Evolutionary conservation across 2,329 filamentous ascomycete species (phyloP).

Genomic region (Aschersonia sp.): DNA sequence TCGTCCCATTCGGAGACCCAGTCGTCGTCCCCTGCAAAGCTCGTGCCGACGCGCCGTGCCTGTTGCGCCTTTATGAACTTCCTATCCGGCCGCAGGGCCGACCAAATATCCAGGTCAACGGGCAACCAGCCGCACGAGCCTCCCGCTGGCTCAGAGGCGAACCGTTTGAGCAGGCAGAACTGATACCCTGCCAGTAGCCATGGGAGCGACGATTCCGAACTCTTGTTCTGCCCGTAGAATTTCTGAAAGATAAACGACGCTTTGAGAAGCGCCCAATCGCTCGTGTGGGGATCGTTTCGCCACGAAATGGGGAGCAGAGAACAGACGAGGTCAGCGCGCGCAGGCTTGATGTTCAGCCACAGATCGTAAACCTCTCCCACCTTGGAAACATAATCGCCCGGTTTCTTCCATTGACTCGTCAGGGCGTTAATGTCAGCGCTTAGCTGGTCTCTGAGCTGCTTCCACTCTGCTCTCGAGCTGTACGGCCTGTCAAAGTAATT

Average conservation of each 20-base stretch:
- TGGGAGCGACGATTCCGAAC: too few species aligned
- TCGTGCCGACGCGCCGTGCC: slow-evolving; percentile 6
- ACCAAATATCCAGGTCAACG: slow-evolving; percentile 22
- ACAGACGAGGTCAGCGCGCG: slow-evolving; percentile 11
- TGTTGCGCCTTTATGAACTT: slow-evolving; percentile 10
- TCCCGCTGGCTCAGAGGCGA: neutral
- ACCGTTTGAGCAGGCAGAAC: slow-evolving; percentile 31
- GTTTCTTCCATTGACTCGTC: slow-evolving; percentile 15
- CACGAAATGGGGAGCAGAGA: slow-evolving; percentile 14
- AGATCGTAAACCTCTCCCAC: slow-evolving; percentile 21
- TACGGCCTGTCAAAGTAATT: slow-evolving; percentile 18
- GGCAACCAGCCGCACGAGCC: slow-evolving; percentile 7
- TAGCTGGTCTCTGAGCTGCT: slow-evolving; percentile 18
- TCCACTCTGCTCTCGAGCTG: slow-evolving; percentile 12
- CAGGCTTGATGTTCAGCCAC: slow-evolving; percentile 28
- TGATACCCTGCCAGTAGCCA: slow-evolving; percentile 36
- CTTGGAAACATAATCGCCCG: slow-evolving; percentile 10
- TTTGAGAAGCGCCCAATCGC: slow-evolving; percentile 33
- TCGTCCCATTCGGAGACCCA: too few species aligned
- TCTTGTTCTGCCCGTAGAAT: neutral
- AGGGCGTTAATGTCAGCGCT: slow-evolving; percentile 16
- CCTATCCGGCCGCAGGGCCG: slow-evolving; percentile 20
- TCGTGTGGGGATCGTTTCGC: slow-evolving; percentile 12
- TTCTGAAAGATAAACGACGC: slow-evolving; percentile 31
- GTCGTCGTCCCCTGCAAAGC: too few species aligned